Evolutionary conservation across 305 asterid species (phyloP).

Genomic region (Plantago coronopus): DNA sequence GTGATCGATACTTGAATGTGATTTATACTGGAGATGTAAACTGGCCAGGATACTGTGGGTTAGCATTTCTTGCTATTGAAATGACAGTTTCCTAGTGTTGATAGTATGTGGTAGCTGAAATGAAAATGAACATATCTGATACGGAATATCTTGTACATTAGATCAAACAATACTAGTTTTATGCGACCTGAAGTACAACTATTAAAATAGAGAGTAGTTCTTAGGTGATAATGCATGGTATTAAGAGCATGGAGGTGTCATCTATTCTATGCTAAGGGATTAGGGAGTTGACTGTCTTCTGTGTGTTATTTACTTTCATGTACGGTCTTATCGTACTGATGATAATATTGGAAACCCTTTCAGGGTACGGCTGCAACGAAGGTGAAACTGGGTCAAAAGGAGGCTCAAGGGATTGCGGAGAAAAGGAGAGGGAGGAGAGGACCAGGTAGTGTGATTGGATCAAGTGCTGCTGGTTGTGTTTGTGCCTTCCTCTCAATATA

Average conservation of each 20-base stretch:
- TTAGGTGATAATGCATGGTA: too few species aligned
- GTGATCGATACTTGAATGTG: too few species aligned
- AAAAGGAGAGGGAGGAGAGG: slow-evolving; percentile 93
- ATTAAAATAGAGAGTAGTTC: too few species aligned
- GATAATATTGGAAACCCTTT: slow-evolving; percentile 6
- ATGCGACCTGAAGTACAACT: too few species aligned
- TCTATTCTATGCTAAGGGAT: not conserved
- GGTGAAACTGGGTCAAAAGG: slow-evolving; percentile 95
- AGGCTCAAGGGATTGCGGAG: slow-evolving; percentile 95
- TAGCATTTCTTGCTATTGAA: too few species aligned
- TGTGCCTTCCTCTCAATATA: slow-evolving; percentile 74
- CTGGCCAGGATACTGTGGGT: too few species aligned
- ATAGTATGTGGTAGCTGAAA: too few species aligned
- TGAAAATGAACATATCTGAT: too few species aligned
- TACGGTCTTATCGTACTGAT: not conserved
- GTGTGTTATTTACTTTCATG: not conserved
- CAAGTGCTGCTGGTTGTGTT: slow-evolving; percentile 93
- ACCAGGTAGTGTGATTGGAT: slow-evolving; percentile 92
- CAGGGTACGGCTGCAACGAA: slow-evolving; percentile 90
- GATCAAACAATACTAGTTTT: too few species aligned
- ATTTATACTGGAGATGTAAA: too few species aligned
- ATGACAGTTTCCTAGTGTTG: too few species aligned
- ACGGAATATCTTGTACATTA: too few species aligned
- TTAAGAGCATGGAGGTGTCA: not conserved
- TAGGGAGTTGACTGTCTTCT: not conserved